Percentiles rank a stretch among this genome's conserved stretches.
Evolutionary conservation across 139 green algal genomes (phyloP).

Genomic region (Ulvella scutata): DNA sequence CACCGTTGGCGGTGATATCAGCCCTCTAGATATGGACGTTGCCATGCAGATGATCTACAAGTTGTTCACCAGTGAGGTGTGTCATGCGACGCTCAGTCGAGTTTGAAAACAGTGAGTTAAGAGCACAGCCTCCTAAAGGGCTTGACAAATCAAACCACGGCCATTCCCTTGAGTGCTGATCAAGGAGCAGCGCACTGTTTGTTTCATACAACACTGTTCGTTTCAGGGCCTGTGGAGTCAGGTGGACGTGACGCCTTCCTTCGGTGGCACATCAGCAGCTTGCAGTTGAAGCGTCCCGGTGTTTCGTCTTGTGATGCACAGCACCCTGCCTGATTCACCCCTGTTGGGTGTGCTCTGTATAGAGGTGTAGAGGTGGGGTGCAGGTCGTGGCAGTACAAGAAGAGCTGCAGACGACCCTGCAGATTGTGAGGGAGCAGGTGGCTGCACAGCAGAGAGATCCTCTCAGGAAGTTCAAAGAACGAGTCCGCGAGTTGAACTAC

Average conservation of each 20-base stretch:
- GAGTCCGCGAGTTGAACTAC: constrained; percentile 52
- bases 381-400: constrained; percentile 18
- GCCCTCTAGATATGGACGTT: constrained; percentile 49
- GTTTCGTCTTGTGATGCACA: background rate
- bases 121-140: no score
- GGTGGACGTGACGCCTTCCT: no score
- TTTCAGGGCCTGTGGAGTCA: no score
- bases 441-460: constrained; percentile 45
- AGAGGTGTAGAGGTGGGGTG: background rate
- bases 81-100: no score
- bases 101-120: no score
- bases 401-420: constrained; percentile 14
- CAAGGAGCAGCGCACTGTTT: no score
- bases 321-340: background rate
- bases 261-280: no score
- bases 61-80: constrained; percentile 33
- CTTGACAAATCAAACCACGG: no score
- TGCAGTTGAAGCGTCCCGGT: no score
- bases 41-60: constrained; percentile 63
- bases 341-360: background rate
- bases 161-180: no score
- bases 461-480: constrained; percentile 26
- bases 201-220: no score
- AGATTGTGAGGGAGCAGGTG: constrained; percentile 26
- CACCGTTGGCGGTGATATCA: constrained; percentile 7